Conservation (phyloP, 768 basidiomycete species). For the Rhizopogon vesiculosus region DNA sequence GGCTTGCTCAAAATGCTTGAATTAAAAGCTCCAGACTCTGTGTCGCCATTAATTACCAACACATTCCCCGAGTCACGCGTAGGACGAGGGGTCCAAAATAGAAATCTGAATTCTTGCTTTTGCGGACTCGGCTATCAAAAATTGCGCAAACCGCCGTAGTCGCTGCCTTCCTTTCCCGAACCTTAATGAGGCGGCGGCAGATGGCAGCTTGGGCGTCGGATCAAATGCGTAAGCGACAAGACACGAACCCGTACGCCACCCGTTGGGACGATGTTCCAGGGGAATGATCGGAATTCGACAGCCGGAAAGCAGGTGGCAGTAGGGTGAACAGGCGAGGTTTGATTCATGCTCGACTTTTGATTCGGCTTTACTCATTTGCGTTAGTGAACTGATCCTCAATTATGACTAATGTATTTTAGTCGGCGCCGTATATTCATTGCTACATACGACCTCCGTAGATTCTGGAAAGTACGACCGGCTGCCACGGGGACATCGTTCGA, state of each 20-base stretch:
- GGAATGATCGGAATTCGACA: not conserved
- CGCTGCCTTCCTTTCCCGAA: not conserved
- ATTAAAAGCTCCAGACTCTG: not conserved
- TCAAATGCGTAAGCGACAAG: not conserved
- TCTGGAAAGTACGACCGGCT: no score
- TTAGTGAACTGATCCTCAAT: not conserved
- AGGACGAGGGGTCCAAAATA: not conserved
- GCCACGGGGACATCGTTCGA: no score
- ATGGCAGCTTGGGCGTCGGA: not conserved
- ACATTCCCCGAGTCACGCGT: not conserved
- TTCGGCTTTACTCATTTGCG: not conserved
- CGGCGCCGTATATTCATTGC: no score
- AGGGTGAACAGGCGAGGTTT: not conserved
- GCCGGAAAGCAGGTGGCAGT: not conserved
- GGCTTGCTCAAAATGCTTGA: not conserved
- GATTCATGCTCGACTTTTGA: not conserved
- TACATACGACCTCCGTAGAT: no score
- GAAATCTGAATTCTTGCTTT: not conserved
- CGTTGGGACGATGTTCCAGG: not conserved
- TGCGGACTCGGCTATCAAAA: not conserved
- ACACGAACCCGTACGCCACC: no score
- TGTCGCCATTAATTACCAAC: not conserved
- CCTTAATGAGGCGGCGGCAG: not conserved
- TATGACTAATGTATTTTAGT: not conserved
- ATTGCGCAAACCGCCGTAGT: not conserved